Conservation (phyloP, 805 yeast species). For the Yarrowia osloensis region DNA sequence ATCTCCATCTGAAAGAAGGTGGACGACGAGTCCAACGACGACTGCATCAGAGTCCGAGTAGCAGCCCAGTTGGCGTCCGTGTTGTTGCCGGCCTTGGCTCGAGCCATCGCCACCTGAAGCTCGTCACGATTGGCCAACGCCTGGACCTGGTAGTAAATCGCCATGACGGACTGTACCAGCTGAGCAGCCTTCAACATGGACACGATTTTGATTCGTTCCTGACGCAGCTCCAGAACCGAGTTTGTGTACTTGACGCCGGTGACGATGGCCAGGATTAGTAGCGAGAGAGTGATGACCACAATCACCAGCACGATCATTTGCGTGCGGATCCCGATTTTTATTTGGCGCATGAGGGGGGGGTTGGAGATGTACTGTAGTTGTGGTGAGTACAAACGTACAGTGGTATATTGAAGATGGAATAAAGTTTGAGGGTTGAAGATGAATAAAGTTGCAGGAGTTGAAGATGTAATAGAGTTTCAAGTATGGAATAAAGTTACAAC, state of each 20-base stretch:
- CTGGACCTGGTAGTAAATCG: slow-evolving; percentile 65
- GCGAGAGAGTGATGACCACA: slow-evolving; percentile 64
- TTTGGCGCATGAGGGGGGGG: slow-evolving; percentile 32
- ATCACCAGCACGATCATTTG: slow-evolving; percentile 72
- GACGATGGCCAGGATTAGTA: slow-evolving; percentile 69
- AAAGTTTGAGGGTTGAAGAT: background rate
- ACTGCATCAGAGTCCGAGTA: slow-evolving; percentile 54
- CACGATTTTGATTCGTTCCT: slow-evolving; percentile 72
- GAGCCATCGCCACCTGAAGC: slow-evolving; percentile 59
- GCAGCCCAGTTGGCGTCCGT: slow-evolving; percentile 52
- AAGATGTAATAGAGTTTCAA: no score
- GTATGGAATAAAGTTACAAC: no score
- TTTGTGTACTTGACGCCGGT: slow-evolving; percentile 52
- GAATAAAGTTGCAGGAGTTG: no score
- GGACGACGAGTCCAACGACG: slow-evolving; percentile 64
- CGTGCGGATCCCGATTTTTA: slow-evolving; percentile 61
- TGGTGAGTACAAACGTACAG: background rate
- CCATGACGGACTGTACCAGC: slow-evolving; percentile 64
- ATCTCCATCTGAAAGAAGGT: slow-evolving; percentile 63
- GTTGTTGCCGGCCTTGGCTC: slow-evolving; percentile 72
- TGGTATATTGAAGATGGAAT: background rate
- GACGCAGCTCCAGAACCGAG: slow-evolving; percentile 61
- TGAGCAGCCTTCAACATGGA: slow-evolving; percentile 83
- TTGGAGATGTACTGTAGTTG: background rate
- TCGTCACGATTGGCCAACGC: slow-evolving; percentile 65